Evolutionary conservation across 768 basidiomycete genomes (phyloP).

Genomic region (Trichaptum fuscoviolaceum): DNA sequence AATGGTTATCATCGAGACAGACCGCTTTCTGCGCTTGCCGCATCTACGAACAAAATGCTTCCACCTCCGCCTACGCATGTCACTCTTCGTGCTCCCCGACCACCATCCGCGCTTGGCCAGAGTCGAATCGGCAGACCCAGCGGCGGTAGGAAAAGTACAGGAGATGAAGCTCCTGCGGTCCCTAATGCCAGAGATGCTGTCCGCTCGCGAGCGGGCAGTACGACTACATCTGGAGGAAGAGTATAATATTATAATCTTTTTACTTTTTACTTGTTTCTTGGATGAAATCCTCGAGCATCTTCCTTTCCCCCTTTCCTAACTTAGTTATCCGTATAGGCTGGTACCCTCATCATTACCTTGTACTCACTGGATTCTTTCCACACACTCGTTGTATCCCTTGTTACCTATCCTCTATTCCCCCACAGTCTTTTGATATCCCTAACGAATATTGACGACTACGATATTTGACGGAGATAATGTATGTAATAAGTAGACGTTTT

Average conservation of each 20-base stretch:
- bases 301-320: neutral
- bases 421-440: neutral
- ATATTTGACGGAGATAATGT: neutral
- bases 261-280: neutral
- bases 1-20: conserved; percentile 1
- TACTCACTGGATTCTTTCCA: neutral
- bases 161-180: conserved; percentile 18
- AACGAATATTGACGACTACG: neutral
- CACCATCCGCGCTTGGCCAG: conserved; percentile 28
- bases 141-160: conserved; percentile 33
- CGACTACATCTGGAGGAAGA: conserved; percentile 1
- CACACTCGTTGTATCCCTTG: conserved; percentile 1
- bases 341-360: neutral
- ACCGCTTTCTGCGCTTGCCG: neutral
- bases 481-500: neutral
- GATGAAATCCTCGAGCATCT: neutral
- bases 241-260: neutral
- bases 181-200: conserved; percentile 22
- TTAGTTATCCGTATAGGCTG: neutral
- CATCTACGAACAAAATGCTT: conserved; percentile 10
- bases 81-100: conserved; percentile 36
- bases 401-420: neutral
- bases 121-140: conserved; percentile 42
- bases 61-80: conserved; percentile 34
- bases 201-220: neutral